Conservation (phyloP, 805 yeast species). For the Cyberlindnera misumaiensis region DNA sequence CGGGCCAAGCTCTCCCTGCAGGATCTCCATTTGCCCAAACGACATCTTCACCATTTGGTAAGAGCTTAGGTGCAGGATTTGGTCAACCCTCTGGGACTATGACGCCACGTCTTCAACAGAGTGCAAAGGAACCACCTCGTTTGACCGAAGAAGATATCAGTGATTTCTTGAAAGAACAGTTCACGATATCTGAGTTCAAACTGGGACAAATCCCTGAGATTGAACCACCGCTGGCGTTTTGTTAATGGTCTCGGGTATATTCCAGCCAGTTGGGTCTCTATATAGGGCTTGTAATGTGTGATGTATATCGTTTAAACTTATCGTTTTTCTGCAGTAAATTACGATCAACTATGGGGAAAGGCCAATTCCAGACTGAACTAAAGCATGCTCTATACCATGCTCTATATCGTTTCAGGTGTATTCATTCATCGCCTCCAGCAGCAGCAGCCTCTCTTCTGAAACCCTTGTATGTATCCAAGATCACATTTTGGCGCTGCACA, state of each 20-base stretch:
- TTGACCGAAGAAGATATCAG: slow-evolving; percentile 33
- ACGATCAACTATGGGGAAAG: too few species aligned
- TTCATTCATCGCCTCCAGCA: slow-evolving; percentile 2
- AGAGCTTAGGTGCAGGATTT: slow-evolving; percentile 3
- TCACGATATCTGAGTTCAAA: slow-evolving; percentile 40
- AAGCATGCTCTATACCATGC: too few species aligned
- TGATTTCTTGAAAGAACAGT: slow-evolving; percentile 38
- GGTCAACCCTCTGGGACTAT: slow-evolving; percentile 10
- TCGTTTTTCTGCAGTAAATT: too few species aligned
- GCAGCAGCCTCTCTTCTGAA: slow-evolving; percentile 13
- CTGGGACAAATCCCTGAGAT: slow-evolving; percentile 65
- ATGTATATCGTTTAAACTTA: too few species aligned
- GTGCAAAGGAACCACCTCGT: slow-evolving; percentile 25
- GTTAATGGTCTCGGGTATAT: slow-evolving; percentile 14
- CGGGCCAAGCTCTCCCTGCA: too few species aligned
- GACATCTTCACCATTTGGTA: slow-evolving; percentile 5
- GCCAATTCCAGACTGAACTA: too few species aligned
- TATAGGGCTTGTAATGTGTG: neutral
- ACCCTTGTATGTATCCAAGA: slow-evolving; percentile 28
- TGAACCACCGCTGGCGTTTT: slow-evolving; percentile 56
- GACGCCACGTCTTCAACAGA: slow-evolving; percentile 27
- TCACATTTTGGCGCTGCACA: slow-evolving; percentile 30
- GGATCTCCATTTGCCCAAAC: slow-evolving; percentile 2
- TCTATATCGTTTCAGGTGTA: too few species aligned
- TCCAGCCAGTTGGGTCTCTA: too few species aligned